A percentile compares a stretch with the other conserved stretches of the same genome.
These are phyloP conservation scores for Acacia acuminata DNA, from an alignment of 306 rosid genomes.

Conservation along the genomic window DNA sequence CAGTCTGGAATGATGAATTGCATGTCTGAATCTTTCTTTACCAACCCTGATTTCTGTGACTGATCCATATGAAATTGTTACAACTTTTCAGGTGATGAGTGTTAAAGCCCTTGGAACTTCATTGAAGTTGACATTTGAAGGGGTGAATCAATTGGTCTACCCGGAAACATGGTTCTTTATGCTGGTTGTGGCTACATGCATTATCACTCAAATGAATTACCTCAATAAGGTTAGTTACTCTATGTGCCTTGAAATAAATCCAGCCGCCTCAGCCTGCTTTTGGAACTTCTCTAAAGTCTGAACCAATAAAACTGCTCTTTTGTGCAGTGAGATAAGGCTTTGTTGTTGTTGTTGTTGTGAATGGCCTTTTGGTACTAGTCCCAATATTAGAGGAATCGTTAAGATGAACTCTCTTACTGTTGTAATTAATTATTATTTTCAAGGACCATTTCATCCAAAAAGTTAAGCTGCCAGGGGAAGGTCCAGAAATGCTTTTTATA, in stretches of 20 bases:
- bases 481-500: neutral
- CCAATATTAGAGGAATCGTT: neutral
- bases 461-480: neutral
- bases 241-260: constrained; percentile 11
- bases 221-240: constrained; percentile 75
- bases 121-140: constrained; percentile 83
- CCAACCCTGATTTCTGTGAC: neutral
- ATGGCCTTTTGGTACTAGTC: neutral
- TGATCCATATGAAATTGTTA: constrained; percentile 6
- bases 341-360: neutral
- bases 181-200: constrained; percentile 72
- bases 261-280: neutral
- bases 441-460: neutral
- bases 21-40: neutral
- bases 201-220: constrained; percentile 80
- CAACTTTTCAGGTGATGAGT: constrained; percentile 81
- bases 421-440: neutral
- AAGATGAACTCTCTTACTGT: constrained; percentile 4
- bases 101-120: constrained; percentile 94
- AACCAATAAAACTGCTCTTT: neutral
- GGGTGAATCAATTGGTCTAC: constrained; percentile 72
- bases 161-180: constrained; percentile 83
- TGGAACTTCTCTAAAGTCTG: neutral
- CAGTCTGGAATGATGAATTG: neutral
- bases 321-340: no score